Percentiles rank a stretch among this genome's conserved stretches.
phyloP scores from a whole-genome alignment of 2,329 filamentous ascomycete genomes.

The Trichoderma koningiopsis region DNA sequence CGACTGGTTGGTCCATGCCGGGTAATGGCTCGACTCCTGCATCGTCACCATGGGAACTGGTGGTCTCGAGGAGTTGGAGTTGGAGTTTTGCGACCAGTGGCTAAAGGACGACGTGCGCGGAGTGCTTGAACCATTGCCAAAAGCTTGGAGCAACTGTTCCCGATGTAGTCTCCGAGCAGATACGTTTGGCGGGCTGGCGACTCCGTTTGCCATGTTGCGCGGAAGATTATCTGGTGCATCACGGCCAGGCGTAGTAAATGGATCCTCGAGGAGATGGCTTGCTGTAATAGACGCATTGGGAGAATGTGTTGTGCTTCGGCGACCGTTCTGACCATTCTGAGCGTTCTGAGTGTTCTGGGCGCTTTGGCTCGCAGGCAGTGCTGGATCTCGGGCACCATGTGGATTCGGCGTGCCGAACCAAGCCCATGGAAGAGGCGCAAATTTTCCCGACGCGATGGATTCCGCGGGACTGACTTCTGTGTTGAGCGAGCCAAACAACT shows the following conservation, averaged over 20 bases:
- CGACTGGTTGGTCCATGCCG: conserved; percentile 34
- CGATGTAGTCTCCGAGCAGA: conserved; percentile 38
- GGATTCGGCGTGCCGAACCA: conserved; percentile 49
- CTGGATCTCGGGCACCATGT: conserved; percentile 30
- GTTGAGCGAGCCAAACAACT: conserved; percentile 49
- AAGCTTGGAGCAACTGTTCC: conserved; percentile 42
- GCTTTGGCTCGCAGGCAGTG: conserved; percentile 30
- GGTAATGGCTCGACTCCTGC: conserved; percentile 29
- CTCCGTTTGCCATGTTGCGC: conserved; percentile 15
- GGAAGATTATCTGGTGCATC: conserved; percentile 20
- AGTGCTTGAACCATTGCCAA: conserved; percentile 32
- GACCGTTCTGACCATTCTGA: conserved; percentile 1
- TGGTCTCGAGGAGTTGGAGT: conserved; percentile 29
- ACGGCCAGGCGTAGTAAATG: conserved; percentile 37
- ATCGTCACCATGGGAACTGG: conserved; percentile 28
- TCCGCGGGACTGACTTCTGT: conserved; percentile 37
- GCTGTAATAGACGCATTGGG: conserved; percentile 5
- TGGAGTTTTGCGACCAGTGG: conserved; percentile 35
- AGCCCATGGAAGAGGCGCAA: conserved; percentile 52
- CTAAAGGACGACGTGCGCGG: conserved; percentile 38
- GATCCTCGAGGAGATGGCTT: conserved; percentile 35
- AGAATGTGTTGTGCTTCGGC: conserved; percentile 9
- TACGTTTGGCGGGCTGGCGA: conserved; percentile 12
- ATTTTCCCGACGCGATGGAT: conserved; percentile 37
- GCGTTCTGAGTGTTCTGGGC: conserved; percentile 29